These are phyloP conservation scores for Metarhizium anisopliae DNA, from an alignment of 2,329 filamentous ascomycete genomes.

Conservation along the genomic window DNA sequence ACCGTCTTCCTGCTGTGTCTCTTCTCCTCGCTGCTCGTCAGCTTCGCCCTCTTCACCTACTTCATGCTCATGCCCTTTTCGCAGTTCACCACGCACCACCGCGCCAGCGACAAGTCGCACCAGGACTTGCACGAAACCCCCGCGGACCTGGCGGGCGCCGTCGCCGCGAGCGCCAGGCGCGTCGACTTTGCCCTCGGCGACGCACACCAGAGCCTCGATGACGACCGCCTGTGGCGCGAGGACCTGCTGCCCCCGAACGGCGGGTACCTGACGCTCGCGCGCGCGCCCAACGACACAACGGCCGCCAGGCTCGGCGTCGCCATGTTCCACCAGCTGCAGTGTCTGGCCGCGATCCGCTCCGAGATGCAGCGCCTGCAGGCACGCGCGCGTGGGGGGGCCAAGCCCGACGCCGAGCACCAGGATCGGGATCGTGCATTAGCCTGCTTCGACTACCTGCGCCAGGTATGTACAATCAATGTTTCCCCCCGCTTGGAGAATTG, in stretches of 20 bases:
- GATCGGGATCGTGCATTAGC: not conserved
- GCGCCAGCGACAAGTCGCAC: not conserved
- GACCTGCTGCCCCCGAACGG: not conserved
- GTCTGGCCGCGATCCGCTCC: slow-evolving; percentile 1
- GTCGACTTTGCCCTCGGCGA: not conserved
- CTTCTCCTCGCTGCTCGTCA: slow-evolving; percentile 4
- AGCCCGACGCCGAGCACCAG: no score
- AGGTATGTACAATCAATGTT: not conserved
- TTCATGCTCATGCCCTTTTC: slow-evolving; percentile 7
- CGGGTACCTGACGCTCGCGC: not conserved
- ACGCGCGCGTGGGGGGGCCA: no score
- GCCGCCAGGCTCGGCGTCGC: not conserved
- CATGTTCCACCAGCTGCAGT: slow-evolving; percentile 9
- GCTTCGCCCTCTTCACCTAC: slow-evolving; percentile 4
- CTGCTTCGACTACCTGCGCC: slow-evolving; percentile 8
- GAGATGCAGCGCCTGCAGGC: slow-evolving; percentile 1
- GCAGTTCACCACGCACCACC: not conserved
- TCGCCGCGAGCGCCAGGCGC: not conserved
- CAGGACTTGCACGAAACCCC: not conserved
- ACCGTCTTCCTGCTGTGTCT: slow-evolving; percentile 3
- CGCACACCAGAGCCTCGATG: not conserved
- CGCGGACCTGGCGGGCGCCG: not conserved
- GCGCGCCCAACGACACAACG: not conserved
- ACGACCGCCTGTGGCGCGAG: not conserved
- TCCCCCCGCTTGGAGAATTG: not conserved